These are phyloP conservation scores for Fraxinus sp. DNA, from an alignment of 305 asterid genomes.

Conservation along the genomic window DNA sequence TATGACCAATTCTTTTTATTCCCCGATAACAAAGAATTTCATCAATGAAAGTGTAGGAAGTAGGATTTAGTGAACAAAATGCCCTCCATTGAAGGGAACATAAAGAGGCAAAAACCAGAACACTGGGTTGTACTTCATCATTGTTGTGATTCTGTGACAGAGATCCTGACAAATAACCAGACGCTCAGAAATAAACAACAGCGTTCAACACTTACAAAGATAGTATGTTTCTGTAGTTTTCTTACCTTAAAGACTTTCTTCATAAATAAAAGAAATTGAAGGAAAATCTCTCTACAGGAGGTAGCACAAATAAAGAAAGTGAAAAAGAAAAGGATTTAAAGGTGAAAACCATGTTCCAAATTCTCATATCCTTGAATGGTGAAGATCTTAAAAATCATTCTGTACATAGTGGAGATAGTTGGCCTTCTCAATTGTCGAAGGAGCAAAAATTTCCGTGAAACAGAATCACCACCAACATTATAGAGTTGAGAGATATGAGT, in stretches of 20 bases:
- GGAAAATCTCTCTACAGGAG: constrained; percentile 1
- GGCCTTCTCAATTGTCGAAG: constrained; percentile 11
- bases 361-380: constrained; percentile 2
- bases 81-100: background rate
- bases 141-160: background rate
- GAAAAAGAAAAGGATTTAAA: background rate
- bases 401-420: constrained; percentile 9
- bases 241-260: background rate
- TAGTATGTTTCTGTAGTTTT: background rate
- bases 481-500: constrained; percentile 3
- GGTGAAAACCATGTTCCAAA: background rate
- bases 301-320: constrained; percentile 1
- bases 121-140: background rate
- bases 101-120: background rate
- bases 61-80: background rate
- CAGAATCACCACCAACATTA: background rate
- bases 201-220: background rate
- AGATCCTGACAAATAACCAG: background rate
- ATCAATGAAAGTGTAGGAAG: background rate
- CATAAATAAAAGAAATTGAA: background rate
- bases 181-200: background rate
- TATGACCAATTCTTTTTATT: background rate
- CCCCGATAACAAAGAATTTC: background rate
- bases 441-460: background rate
- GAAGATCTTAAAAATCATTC: constrained; percentile 13